These are phyloP conservation scores for Stenocarpella maydis DNA, from an alignment of 2,329 filamentous ascomycete genomes.

Conservation along the genomic window DNA sequence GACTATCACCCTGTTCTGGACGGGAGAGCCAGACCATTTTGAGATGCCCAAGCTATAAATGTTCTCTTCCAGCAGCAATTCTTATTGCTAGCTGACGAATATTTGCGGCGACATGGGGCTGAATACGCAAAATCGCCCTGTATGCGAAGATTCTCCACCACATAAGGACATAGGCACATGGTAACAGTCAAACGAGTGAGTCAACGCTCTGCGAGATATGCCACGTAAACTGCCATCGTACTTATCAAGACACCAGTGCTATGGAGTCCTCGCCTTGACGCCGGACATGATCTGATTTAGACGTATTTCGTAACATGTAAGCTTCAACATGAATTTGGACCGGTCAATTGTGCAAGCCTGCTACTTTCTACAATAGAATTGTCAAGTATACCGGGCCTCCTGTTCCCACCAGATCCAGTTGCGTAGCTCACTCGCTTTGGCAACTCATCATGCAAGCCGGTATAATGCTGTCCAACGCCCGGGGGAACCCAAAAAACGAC, in stretches of 20 bases:
- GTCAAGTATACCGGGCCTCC: background rate
- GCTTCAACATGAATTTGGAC: background rate
- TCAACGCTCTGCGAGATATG: background rate
- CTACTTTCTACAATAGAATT: background rate
- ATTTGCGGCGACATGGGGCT: background rate
- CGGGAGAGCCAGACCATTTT: background rate
- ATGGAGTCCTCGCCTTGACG: background rate
- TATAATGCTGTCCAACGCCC: background rate
- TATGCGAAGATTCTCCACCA: slow-evolving; percentile 3
- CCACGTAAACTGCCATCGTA: too few relatives aligned
- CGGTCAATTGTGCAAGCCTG: background rate
- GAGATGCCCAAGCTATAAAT: background rate
- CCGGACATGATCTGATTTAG: background rate
- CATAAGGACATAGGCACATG: background rate
- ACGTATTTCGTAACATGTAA: background rate
- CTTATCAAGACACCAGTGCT: background rate
- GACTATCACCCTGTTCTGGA: too few relatives aligned
- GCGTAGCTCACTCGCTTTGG: background rate
- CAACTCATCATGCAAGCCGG: background rate
- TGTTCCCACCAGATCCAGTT: background rate
- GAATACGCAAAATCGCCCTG: background rate
- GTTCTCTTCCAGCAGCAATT: background rate
- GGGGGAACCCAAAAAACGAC: background rate
- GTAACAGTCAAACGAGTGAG: background rate
- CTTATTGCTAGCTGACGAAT: slow-evolving; percentile 3